Conservation (phyloP, 129 eudicot genomes). For the Tagetes erecta region DNA sequence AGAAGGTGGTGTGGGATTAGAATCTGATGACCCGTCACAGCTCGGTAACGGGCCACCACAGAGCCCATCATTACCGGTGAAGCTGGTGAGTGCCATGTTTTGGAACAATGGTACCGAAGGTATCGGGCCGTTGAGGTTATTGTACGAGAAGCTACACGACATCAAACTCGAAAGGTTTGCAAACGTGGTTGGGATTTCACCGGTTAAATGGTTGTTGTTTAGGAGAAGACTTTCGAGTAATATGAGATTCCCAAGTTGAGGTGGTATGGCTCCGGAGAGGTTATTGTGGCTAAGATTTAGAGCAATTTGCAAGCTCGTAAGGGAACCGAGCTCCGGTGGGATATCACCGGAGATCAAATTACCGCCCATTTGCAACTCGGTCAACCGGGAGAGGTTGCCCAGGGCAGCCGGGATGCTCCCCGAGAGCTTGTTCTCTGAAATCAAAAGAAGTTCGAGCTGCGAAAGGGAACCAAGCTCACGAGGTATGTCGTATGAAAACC, state of each 20-base stretch:
- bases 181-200: constrained; percentile 79
- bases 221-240: constrained; percentile 71
- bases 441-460: constrained; percentile 70
- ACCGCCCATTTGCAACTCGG: constrained; percentile 94
- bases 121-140: constrained; percentile 67
- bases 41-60: constrained; percentile 79
- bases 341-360: constrained; percentile 71
- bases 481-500: constrained; percentile 58
- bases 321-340: constrained; percentile 76
- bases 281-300: constrained; percentile 79
- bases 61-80: constrained; percentile 71
- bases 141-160: constrained; percentile 80
- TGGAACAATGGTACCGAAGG: constrained; percentile 69
- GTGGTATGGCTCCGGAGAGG: constrained; percentile 74
- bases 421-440: constrained; percentile 75
- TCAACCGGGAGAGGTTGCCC: constrained; percentile 73
- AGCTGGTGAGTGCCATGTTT: constrained; percentile 71
- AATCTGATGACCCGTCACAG: constrained; percentile 41
- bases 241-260: constrained; percentile 78
- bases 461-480: constrained; percentile 64
- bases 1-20: constrained; percentile 37
- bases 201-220: constrained; percentile 68
- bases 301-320: constrained; percentile 77
- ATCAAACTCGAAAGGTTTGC: constrained; percentile 76
- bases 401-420: constrained; percentile 74